Percentiles rank a stretch among this genome's conserved stretches.
Conservation (phyloP, 805 yeast genomes). For the Suhomyces xylopsoci region DNA sequence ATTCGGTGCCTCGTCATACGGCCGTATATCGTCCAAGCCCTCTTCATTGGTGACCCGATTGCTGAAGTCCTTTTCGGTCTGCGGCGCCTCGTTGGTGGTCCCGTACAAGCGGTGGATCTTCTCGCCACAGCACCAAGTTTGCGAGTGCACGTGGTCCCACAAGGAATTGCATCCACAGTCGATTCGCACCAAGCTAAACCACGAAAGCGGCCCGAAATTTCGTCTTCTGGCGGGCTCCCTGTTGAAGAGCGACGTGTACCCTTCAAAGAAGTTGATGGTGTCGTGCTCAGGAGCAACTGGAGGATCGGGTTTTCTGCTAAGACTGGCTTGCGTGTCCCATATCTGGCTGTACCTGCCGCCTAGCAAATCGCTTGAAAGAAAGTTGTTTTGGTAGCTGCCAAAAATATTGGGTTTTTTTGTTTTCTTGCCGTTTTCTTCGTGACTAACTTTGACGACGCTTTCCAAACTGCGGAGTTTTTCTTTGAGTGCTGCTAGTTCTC, state of each 20-base stretch:
- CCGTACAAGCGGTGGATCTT: neutral
- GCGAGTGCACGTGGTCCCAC: constrained; percentile 14
- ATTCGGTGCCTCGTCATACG: constrained; percentile 2
- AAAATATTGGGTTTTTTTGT: neutral
- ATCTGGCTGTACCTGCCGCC: neutral
- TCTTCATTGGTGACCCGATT: constrained; percentile 8
- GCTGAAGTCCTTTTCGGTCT: constrained; percentile 6
- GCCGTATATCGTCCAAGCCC: constrained; percentile 7
- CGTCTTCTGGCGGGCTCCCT: constrained; percentile 37
- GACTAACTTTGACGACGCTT: neutral
- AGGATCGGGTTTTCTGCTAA: constrained; percentile 4
- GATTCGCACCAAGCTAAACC: constrained; percentile 42
- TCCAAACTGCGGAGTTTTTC: constrained; percentile 18
- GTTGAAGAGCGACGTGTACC: constrained; percentile 39
- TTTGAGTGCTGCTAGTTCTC: constrained; percentile 17
- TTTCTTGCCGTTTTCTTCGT: neutral
- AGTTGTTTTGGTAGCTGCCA: neutral
- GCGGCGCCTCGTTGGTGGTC: constrained; percentile 2
- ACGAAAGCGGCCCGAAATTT: constrained; percentile 52
- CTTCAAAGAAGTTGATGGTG: constrained; percentile 33
- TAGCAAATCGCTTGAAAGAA: neutral
- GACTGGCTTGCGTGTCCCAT: neutral
- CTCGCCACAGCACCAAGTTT: neutral
- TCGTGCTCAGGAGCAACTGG: constrained; percentile 19
- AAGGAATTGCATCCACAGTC: constrained; percentile 16